These are phyloP conservation scores for Pisolithus sp. DNA, from an alignment of 768 basidiomycete species.

Conservation along the genomic window DNA sequence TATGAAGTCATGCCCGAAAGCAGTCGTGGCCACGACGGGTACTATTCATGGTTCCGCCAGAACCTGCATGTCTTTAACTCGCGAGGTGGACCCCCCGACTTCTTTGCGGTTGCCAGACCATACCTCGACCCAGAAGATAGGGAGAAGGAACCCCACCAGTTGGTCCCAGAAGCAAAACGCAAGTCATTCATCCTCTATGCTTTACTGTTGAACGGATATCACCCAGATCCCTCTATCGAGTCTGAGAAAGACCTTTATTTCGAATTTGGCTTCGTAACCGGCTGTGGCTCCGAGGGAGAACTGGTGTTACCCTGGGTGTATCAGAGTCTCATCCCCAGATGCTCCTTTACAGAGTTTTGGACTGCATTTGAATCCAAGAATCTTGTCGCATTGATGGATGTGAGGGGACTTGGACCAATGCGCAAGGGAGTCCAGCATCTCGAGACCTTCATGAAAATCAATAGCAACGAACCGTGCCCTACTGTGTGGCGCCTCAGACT, in stretches of 20 bases:
- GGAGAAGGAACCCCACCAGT: neutral
- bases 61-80: slow-evolving; percentile 26
- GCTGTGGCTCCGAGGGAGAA: neutral
- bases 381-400: slow-evolving; percentile 23
- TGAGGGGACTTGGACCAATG: slow-evolving; percentile 10
- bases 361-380: slow-evolving; percentile 18
- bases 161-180: neutral
- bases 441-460: slow-evolving; percentile 19
- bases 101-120: neutral
- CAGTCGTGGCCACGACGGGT: slow-evolving; percentile 9
- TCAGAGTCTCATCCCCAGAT: slow-evolving; percentile 16
- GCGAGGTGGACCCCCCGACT: neutral
- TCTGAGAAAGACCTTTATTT: neutral
- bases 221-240: neutral
- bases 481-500: slow-evolving; percentile 35
- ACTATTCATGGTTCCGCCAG: neutral
- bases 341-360: slow-evolving; percentile 32
- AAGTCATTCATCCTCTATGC: neutral
- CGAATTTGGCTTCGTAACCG: slow-evolving; percentile 12
- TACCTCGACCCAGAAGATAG: neutral
- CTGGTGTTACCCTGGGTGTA: slow-evolving; percentile 12
- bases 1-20: slow-evolving; percentile 17
- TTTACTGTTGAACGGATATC: neutral
- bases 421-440: slow-evolving; percentile 10
- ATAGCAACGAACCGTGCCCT: slow-evolving; percentile 6